phyloP scores from a whole-genome alignment of 2,329 filamentous ascomycete species.

The Trichoderma koningiopsis region DNA sequence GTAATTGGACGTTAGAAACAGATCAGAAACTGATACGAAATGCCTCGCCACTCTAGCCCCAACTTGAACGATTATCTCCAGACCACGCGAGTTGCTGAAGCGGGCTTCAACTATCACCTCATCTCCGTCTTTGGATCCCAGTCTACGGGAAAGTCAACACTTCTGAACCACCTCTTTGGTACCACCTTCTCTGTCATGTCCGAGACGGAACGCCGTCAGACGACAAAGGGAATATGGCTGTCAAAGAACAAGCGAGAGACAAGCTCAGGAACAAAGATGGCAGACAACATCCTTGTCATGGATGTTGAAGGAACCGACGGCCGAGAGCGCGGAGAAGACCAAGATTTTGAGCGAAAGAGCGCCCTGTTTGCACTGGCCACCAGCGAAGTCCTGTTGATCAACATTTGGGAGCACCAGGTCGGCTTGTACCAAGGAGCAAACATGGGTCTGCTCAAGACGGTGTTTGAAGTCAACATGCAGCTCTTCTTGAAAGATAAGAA shows the following conservation, averaged over 20 bases:
- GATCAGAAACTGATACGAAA: conserved; percentile 22
- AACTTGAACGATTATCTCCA: conserved; percentile 81
- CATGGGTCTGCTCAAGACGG: conserved; percentile 97
- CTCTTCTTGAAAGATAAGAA: conserved; percentile 94
- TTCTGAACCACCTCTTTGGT: conserved; percentile 93
- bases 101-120: conserved; percentile 98
- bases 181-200: conserved; percentile 98
- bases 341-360: conserved; percentile 98
- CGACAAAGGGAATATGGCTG: conserved; percentile 99
- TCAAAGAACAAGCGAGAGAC: conserved; percentile 83
- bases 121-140: conserved; percentile 99
- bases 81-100: conserved; percentile 75
- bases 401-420: conserved; percentile 99
- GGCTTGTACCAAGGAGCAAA: conserved; percentile 97
- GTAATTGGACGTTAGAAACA: neutral
- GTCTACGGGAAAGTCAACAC: conserved; percentile 96
- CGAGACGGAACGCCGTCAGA: conserved; percentile 90
- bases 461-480: conserved; percentile 98
- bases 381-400: conserved; percentile 96
- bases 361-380: conserved; percentile 95
- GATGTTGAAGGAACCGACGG: conserved; percentile 98
- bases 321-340: conserved; percentile 92
- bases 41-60: conserved; percentile 52
- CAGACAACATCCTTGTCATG: conserved; percentile 98
- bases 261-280: conserved; percentile 66